Evolutionary conservation across 352 stramenopile genomes (phyloP), one percentile per base, ranked within the genome.

Genomic region (Phytophthora hibernalis): DNA sequence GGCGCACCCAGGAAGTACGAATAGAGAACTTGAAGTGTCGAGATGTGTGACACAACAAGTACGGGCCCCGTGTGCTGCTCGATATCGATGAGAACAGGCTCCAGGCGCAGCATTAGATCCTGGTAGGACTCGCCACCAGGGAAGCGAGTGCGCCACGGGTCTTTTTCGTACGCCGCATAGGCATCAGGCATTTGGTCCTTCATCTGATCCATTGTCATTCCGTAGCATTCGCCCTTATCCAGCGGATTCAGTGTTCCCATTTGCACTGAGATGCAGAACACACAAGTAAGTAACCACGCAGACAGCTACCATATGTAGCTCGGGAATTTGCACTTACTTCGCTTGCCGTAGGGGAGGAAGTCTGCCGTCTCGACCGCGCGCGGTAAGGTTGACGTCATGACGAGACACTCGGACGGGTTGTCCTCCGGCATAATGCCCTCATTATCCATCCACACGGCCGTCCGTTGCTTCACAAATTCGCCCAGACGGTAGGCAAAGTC

Each of bases 41-140:
- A 94, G 24, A 92, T 93, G 69, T 95, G 86, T 3, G 86, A 94
- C 26, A 96, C 85, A n/a, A 96, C 84, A 12, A 92, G 59, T 50
- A 96, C 88, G 8, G 88, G 86, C 0, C 86, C 83, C n/a, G 86
- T 94, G 69, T 94, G 85, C 51, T 95, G 86, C 61, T 96, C 89
- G 33, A 98, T 93, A 74, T 98, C 94, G 60, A 98, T 97, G 54
- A 98, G 88, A 45, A 98, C 83, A 26, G 93, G 92, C 60, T 96
- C 84, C 21, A 98, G 72, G 16, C 95, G 89, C 62, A 97, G 73
- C 79, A 98, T 98, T 24, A 98, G 88, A 69, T 98, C 95, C 44
- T 94, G 85, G 72, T 98, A 98, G 8, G 90, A 97, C 77, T 98
- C 95, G 54, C 93, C 95, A 15, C 93, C 92, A 0, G 89, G 90